A percentile compares a stretch with the other conserved stretches of the same genome.
phyloP scores from a whole-genome alignment of 1,284 basidiomycete genomes.

The Trichosporon inkin region DNA sequence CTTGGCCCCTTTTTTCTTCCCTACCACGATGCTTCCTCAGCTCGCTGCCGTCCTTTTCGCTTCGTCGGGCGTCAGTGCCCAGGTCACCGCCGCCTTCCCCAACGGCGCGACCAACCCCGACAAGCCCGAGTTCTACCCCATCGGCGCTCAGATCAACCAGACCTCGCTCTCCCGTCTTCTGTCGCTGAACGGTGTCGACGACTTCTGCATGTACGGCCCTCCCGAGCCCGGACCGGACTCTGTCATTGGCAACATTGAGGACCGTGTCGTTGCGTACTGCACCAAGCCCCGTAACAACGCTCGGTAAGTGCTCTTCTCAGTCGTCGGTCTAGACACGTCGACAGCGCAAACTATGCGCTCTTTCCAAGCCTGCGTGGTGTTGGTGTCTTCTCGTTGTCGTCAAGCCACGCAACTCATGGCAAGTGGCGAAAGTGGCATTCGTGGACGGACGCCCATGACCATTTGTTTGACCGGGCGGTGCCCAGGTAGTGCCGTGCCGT shows the following conservation, averaged over 20 bases:
- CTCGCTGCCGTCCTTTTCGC: slow-evolving; percentile 17
- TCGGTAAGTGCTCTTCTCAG: slow-evolving; percentile 25
- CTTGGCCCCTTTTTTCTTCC: neutral
- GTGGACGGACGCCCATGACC: no score
- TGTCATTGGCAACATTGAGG: slow-evolving; percentile 46
- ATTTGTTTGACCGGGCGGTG: no score
- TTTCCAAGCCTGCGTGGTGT: no score
- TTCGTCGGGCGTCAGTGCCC: slow-evolving; percentile 13
- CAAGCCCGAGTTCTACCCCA: slow-evolving; percentile 34
- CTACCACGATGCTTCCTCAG: slow-evolving; percentile 16
- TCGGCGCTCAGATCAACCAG: slow-evolving; percentile 47
- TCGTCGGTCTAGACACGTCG: neutral
- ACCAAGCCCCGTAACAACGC: slow-evolving; percentile 41
- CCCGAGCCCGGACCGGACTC: slow-evolving; percentile 37
- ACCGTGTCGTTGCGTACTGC: slow-evolving; percentile 45
- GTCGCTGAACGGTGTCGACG: slow-evolving; percentile 47
- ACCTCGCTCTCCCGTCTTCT: slow-evolving; percentile 46
- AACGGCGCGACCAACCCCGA: slow-evolving; percentile 50
- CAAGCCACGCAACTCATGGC: no score
- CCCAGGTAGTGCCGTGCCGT: neutral
- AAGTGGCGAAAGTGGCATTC: no score
- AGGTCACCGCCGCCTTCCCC: slow-evolving; percentile 40
- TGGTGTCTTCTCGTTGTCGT: no score
- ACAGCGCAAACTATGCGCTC: no score
- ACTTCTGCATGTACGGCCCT: slow-evolving; percentile 49